These are phyloP conservation scores for Mucor mucedo DNA, from an alignment of 371 early-diverging fungal genomes.

Conservation along the genomic window DNA sequence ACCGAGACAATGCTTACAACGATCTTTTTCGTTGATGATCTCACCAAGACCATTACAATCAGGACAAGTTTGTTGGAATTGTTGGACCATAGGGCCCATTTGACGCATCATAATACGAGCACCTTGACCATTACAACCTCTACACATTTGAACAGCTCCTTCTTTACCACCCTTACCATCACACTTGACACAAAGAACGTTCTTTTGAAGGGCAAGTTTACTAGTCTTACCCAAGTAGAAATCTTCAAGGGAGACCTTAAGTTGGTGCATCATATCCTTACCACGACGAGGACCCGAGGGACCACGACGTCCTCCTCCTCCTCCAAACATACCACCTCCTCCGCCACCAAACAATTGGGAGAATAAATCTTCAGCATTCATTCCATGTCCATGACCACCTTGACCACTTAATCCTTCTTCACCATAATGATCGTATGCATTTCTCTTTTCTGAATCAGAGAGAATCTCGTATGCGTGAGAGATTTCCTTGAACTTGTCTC, in stretches of 20 bases:
- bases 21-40: conserved; percentile 84
- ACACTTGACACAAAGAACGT: conserved; percentile 80
- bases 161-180: conserved; percentile 84
- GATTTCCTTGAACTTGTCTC: conserved; percentile 92
- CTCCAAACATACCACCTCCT: conserved; percentile 61
- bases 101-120: conserved; percentile 85
- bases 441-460: conserved; percentile 80
- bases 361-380: conserved; percentile 65
- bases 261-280: conserved; percentile 76
- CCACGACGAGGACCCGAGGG: conserved; percentile 49
- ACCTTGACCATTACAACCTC: conserved; percentile 84
- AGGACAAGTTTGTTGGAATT: conserved; percentile 81
- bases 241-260: conserved; percentile 92
- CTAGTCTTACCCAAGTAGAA: conserved; percentile 92
- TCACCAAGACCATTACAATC: conserved; percentile 91
- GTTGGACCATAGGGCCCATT: conserved; percentile 98
- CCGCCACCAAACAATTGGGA: conserved; percentile 61
- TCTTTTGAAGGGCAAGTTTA: conserved; percentile 89
- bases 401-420: conserved; percentile 83
- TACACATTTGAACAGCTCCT: conserved; percentile 72
- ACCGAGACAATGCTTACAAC: conserved; percentile 89
- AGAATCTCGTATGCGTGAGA: conserved; percentile 95
- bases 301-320: conserved; percentile 58
- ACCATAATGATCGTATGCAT: conserved; percentile 81
- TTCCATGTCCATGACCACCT: conserved; percentile 43